These are phyloP conservation scores for Globisporangium uncinulatum DNA, from an alignment of 352 stramenopile genomes.

Conservation along the genomic window DNA sequence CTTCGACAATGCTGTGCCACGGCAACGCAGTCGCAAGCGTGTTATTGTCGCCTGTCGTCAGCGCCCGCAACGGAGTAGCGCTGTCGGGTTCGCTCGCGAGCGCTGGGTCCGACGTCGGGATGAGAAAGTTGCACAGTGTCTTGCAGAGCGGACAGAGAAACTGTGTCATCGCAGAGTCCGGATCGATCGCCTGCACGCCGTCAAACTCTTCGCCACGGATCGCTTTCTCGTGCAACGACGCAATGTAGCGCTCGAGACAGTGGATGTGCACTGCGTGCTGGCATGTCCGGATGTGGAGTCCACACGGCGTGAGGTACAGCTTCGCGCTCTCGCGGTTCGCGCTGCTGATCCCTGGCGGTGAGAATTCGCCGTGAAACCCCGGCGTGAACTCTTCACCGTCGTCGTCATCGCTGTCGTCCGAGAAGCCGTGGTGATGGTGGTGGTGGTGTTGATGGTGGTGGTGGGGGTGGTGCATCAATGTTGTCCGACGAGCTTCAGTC, in stretches of 20 bases:
- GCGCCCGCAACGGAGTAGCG: slow-evolving; percentile 7
- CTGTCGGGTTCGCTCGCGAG: slow-evolving; percentile 5
- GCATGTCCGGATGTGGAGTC: slow-evolving; percentile 80
- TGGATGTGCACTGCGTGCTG: slow-evolving; percentile 84
- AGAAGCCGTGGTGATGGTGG: slow-evolving; percentile 25
- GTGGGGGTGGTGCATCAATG: slow-evolving; percentile 15
- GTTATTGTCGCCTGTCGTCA: neutral
- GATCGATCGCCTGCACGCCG: slow-evolving; percentile 83
- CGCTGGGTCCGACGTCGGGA: slow-evolving; percentile 66
- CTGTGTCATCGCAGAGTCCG: slow-evolving; percentile 86
- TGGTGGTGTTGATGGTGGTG: slow-evolving; percentile 24
- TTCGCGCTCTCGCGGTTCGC: slow-evolving; percentile 47
- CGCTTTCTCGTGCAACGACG: slow-evolving; percentile 80
- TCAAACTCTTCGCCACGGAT: slow-evolving; percentile 87
- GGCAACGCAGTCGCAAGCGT: slow-evolving; percentile 2
- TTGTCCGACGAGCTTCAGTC: slow-evolving; percentile 15
- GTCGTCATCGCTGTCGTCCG: slow-evolving; percentile 45
- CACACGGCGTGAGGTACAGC: slow-evolving; percentile 70
- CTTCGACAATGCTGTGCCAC: slow-evolving; percentile 59
- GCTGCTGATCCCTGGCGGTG: slow-evolving; percentile 37
- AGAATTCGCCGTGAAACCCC: slow-evolving; percentile 34
- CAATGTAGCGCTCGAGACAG: slow-evolving; percentile 85
- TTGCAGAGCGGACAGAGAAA: slow-evolving; percentile 93
- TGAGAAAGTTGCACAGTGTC: slow-evolving; percentile 88
- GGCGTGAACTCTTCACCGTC: slow-evolving; percentile 33